Base-by-base conservation (phyloP, 768 basidiomycete genomes). In the Chlorophyllum brunneum region DNA sequence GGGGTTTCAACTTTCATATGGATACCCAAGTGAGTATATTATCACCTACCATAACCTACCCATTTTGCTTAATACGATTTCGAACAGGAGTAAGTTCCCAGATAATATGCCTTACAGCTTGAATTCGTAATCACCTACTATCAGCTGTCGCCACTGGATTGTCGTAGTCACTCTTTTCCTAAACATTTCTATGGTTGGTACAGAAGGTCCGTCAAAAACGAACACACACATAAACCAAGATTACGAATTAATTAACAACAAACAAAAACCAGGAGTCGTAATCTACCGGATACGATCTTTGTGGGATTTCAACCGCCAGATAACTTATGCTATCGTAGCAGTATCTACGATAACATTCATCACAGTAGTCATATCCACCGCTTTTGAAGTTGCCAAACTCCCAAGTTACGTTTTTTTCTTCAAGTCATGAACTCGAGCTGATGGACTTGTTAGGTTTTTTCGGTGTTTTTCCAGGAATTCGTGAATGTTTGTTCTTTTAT, bases 251-350 rank as follows among this genome's bases (percentile, higher is more conserved):
- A n/a, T 22, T 5, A 23, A 7, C 9, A 15, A 13, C 16, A 37
- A 24, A 10, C 5, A n/a, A 16, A 4, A 16, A 7, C 4, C 11
- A 48, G 47, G 34, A 15, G 36, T 48, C 2, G 47, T 48, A 16
- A 37, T 48, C 15, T 48, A 48, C n/a, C 47, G 47, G 10, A n/a
- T 48, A n/a, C 36, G 27, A 5, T 38, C 34, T 15, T n/a, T 48
- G 15, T 48, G 47, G 47, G 24, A 48, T 13, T 23, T 20, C 20
- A 34, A 18, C 7, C 31, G 31, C 10, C 20, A 20, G 8, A 16
- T 36, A 5, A 24, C 46, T 16, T 36, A 23, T 36, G 23, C 33
- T 13, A 47, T 47, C 22, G 31, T 13, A 31, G 33, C 15, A 16
- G 36, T 47, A 31, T 20, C 22, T 23, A 5, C n/a, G 10, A 4